Evolutionary conservation across 2,329 filamentous ascomycete species (phyloP).

Genomic region (Pseudogymnoascus sp.): DNA sequence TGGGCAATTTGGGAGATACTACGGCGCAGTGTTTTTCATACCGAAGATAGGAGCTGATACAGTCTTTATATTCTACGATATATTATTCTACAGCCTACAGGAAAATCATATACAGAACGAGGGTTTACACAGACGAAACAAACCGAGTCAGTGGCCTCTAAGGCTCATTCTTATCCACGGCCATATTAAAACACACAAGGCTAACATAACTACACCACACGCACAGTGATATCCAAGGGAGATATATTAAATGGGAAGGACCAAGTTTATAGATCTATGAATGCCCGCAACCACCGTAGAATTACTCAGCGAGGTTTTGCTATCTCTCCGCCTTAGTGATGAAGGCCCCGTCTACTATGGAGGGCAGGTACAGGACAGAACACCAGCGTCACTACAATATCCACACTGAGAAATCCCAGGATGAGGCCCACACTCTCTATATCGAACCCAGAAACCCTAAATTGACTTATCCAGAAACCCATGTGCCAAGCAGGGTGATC

Average conservation of each 20-base stretch:
- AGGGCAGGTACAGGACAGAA: neutral
- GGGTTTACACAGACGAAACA: neutral
- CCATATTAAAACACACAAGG: neutral
- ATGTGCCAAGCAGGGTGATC: neutral
- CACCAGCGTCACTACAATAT: neutral
- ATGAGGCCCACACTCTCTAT: neutral
- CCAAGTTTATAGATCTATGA: constrained; percentile 5
- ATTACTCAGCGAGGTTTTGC: neutral
- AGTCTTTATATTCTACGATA: neutral
- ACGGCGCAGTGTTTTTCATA: neutral
- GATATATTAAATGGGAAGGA: neutral
- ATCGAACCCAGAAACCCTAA: constrained; percentile 5
- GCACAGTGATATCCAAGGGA: neutral
- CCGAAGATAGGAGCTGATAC: neutral
- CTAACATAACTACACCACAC: neutral
- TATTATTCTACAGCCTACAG: neutral
- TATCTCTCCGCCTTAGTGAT: neutral
- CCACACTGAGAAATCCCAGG: neutral
- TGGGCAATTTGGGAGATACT: neutral
- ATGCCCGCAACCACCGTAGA: neutral
- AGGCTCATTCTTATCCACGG: too few relatives aligned
- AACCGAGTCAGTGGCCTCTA: neutral
- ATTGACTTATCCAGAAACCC: neutral
- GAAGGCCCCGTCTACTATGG: neutral
- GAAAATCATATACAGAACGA: neutral